These are phyloP conservation scores for Funneliformis geosporum DNA, from an alignment of 192 early-diverging fungal species.

Conservation along the genomic window DNA sequence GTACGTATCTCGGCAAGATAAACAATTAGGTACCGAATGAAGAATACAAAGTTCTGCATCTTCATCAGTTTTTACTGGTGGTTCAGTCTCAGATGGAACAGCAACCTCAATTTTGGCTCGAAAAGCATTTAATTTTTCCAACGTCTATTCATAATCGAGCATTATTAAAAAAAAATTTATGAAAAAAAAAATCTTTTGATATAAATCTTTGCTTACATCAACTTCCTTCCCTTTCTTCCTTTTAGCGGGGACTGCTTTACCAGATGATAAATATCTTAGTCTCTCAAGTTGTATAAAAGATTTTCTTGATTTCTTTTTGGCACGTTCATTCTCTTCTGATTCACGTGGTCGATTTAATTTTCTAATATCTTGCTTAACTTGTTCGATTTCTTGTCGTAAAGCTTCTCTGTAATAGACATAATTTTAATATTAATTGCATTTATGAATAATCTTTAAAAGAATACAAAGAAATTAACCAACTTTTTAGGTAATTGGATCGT, in stretches of 20 bases:
- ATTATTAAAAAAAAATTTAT: background rate
- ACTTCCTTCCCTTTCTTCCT: conserved; percentile 36
- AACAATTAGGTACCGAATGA: conserved; percentile 70
- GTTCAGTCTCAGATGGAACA: conserved; percentile 19
- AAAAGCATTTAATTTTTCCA: conserved; percentile 61
- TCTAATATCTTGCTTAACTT: conserved; percentile 67
- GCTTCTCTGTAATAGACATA: conserved; percentile 31
- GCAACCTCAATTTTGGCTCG: conserved; percentile 49
- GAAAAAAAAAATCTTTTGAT: background rate
- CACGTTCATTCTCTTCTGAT: conserved; percentile 35
- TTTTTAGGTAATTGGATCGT: background rate
- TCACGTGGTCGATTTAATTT: conserved; percentile 50
- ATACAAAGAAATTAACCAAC: background rate
- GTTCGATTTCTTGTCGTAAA: conserved; percentile 59
- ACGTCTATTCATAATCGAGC: conserved; percentile 19
- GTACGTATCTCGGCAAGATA: conserved; percentile 66
- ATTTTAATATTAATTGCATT: background rate
- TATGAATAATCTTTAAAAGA: conserved; percentile 7
- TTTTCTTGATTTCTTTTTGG: conserved; percentile 39
- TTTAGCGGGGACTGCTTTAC: conserved; percentile 36
- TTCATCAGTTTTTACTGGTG: conserved; percentile 33
- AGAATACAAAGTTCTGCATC: conserved; percentile 59
- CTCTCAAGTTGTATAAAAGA: conserved; percentile 51
- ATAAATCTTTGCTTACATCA: conserved; percentile 35
- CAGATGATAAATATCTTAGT: conserved; percentile 47